Evolutionary conservation across 2,329 filamentous ascomycete species (phyloP).

Genomic region (Clonostachys rhizophaga): DNA sequence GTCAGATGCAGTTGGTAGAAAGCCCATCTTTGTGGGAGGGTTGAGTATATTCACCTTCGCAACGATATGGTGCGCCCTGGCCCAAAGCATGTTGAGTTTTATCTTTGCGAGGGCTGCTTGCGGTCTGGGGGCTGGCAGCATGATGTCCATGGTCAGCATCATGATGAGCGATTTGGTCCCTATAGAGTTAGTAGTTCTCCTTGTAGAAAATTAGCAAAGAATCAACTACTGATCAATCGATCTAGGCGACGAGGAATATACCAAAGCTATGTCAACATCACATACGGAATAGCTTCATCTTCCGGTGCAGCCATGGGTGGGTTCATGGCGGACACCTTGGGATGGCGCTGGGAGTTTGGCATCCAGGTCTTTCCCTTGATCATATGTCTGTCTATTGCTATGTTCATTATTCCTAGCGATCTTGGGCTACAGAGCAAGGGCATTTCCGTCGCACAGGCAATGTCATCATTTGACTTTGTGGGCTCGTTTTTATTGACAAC

Average conservation of each 20-base stretch:
- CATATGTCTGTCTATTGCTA: slow-evolving; percentile 38
- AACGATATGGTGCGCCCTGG: slow-evolving; percentile 35
- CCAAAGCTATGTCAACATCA: slow-evolving; percentile 66
- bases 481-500: background rate
- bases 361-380: slow-evolving; percentile 51
- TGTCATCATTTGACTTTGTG: background rate
- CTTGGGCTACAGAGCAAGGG: slow-evolving; percentile 41
- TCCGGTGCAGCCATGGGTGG: slow-evolving; percentile 67
- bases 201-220: background rate
- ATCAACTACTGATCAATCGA: background rate
- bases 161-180: background rate
- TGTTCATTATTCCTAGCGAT: slow-evolving; percentile 42
- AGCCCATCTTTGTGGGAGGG: slow-evolving; percentile 29
- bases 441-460: slow-evolving; percentile 61
- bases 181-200: background rate
- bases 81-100: slow-evolving; percentile 33
- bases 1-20: slow-evolving; percentile 31
- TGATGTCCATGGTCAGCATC: background rate
- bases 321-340: slow-evolving; percentile 62
- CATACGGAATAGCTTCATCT: slow-evolving; percentile 53
- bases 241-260: slow-evolving; percentile 56
- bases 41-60: slow-evolving; percentile 36
- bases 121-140: background rate
- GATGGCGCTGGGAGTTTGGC: slow-evolving; percentile 71
- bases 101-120: slow-evolving; percentile 15